Evolutionary conservation across 495 filamentous ascomycete genomes (phyloP).

Genomic region (Corynascus novoguineensis): DNA sequence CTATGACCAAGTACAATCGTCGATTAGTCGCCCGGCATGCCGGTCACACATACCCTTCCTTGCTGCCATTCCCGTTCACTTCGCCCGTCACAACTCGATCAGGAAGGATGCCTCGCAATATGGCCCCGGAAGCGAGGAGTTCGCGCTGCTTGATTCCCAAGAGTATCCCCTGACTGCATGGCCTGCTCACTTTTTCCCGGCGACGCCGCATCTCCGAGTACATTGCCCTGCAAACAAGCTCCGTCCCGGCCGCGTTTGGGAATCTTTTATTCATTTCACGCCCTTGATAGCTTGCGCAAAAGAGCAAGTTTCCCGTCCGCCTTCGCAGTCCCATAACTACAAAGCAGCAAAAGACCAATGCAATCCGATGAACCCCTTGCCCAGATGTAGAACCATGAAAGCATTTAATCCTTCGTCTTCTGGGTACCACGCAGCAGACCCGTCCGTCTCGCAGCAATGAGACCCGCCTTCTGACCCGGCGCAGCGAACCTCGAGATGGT

Average conservation of each 20-base stretch:
- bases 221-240: slow-evolving; percentile 12
- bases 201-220: slow-evolving; percentile 11
- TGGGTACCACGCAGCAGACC: slow-evolving; percentile 99
- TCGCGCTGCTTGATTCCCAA: slow-evolving; percentile 15
- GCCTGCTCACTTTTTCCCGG: slow-evolving; percentile 11
- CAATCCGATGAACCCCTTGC: slow-evolving; percentile 51
- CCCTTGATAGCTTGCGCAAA: slow-evolving; percentile 31
- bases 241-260: slow-evolving; percentile 28
- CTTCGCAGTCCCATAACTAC: slow-evolving; percentile 46
- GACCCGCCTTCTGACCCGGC: slow-evolving; percentile 99
- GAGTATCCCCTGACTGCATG: slow-evolving; percentile 14
- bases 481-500: slow-evolving; percentile 97
- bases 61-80: neutral
- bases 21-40: neutral
- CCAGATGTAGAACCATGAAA: slow-evolving; percentile 48
- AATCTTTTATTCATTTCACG: slow-evolving; percentile 36
- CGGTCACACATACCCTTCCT: neutral
- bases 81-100: neutral
- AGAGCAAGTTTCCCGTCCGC: slow-evolving; percentile 30
- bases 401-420: slow-evolving; percentile 91
- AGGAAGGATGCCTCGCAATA: slow-evolving; percentile 4
- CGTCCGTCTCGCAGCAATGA: slow-evolving; percentile 97
- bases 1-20: too few relatives aligned
- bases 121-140: slow-evolving; percentile 11
- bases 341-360: slow-evolving; percentile 50